phyloP scores from a whole-genome alignment of 208 protist genomes.

The Crithidia thermophila region DNA sequence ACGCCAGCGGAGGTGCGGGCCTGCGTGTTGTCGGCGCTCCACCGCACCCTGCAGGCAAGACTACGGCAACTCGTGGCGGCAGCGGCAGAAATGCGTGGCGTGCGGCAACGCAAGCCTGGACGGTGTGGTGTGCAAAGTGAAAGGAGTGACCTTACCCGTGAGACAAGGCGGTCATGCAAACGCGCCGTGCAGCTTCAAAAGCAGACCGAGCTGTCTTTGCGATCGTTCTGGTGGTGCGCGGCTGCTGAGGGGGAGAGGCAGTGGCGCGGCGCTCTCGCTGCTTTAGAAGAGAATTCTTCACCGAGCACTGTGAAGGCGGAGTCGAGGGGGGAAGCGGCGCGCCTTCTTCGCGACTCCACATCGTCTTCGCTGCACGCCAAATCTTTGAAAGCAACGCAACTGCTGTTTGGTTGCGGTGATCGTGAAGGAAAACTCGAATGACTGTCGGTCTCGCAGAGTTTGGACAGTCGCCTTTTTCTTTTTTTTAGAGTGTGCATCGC shows the following conservation, averaged over 20 bases:
- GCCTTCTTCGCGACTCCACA: conserved; percentile 11
- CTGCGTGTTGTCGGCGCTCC: conserved; percentile 50
- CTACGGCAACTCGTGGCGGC: conserved; percentile 23
- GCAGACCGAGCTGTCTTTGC: too few species aligned
- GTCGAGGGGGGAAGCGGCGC: not conserved
- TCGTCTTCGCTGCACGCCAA: conserved; percentile 16
- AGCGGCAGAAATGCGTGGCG: conserved; percentile 1
- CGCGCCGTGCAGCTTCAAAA: too few species aligned
- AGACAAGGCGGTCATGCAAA: too few species aligned
- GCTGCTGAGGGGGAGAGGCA: conserved; percentile 22
- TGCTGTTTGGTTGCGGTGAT: not conserved
- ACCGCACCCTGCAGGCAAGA: conserved; percentile 46
- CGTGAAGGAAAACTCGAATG: too few species aligned
- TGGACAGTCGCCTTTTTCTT: too few species aligned
- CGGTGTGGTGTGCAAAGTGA: not conserved
- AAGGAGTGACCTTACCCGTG: too few species aligned
- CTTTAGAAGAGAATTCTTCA: not conserved
- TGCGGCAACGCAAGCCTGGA: not conserved
- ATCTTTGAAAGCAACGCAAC: conserved; percentile 17
- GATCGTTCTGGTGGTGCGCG: conserved; percentile 32
- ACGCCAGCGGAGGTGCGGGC: conserved; percentile 37
- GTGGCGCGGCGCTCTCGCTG: conserved; percentile 17
- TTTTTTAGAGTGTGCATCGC: too few species aligned
- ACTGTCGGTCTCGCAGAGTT: too few species aligned
- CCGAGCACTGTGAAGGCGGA: not conserved